Base-by-base conservation (phyloP, 371 early-diverging fungal genomes). In the Neoconidiobolus thromboides region DNA sequence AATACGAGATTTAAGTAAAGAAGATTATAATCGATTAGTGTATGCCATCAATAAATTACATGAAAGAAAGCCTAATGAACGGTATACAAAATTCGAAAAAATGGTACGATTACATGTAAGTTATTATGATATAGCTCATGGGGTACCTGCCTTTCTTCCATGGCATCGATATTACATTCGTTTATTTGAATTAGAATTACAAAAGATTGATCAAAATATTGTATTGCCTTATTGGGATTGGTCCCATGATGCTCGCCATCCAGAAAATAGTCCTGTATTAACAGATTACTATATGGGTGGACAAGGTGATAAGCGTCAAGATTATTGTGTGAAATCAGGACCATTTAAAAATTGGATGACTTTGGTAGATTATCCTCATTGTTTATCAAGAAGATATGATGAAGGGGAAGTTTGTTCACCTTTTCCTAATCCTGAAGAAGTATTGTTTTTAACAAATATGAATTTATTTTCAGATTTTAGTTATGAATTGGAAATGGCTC, bases 311-410 rank as follows among this genome's bases (percentile, higher is more conserved):
- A 15, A 15, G 0, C 2, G 9, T 14, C 5, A 4, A 6, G 12
- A 43, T 2, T 56, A 38, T 10, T 12, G 65, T 48, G 55, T 56
- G 15, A 39, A 9, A 3, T 14, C n/a, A 14, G 56, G 56, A 14
- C 56, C 40, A 14, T 56, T 56, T 14, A 36, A 3, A 5, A 4
- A 15, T 15, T 54, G 40, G 41, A 43, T 38, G 48, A 63, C 61
- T 70, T 70, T 58, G 7, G 51, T 51, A 36, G 36, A 36, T 36
- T 7, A 51, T 12, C 51, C 51, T 15, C 51, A 51, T 15, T 51
- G 51, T 51, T 15, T 51, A 12, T 12, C 6, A 6, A 7, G 51
- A 51, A 36, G 36, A 6, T 51, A 12, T 51, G 51, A 51, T 15
- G 15, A 51, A 15, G 51, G 51, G n/a, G 6, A 36, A 7, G 6